Conservation (phyloP, 768 basidiomycete genomes). For the Tulasnella sp. region DNA sequence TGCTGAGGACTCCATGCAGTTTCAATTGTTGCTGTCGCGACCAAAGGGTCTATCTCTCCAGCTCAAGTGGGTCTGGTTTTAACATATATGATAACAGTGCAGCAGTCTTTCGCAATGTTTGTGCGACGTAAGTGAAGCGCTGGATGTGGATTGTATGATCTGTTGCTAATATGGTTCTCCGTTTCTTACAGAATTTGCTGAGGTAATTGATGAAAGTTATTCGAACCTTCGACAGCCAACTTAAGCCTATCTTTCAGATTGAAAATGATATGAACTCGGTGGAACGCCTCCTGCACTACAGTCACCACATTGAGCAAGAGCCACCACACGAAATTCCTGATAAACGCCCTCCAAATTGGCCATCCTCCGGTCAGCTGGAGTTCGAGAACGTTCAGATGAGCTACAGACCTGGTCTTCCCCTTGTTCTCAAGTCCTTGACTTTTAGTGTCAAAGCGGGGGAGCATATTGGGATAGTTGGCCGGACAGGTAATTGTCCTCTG, state of each 20-base stretch:
- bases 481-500: conserved; percentile 24
- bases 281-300: conserved; percentile 42
- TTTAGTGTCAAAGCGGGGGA: conserved; percentile 49
- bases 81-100: too few relatives aligned
- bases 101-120: too few relatives aligned
- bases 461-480: conserved; percentile 37
- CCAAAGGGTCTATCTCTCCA: conserved; percentile 44
- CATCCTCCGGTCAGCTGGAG: conserved; percentile 42
- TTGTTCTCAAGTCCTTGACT: conserved; percentile 46
- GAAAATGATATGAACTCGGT: too few relatives aligned
- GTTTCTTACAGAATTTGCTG: too few relatives aligned
- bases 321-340: conserved; percentile 47
- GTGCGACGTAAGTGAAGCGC: too few relatives aligned
- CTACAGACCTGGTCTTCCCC: conserved; percentile 51
- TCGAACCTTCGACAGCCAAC: neutral
- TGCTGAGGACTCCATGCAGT: too few relatives aligned
- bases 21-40: conserved; percentile 47
- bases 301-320: conserved; percentile 44
- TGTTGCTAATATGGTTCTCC: conserved; percentile 42
- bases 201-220: conserved; percentile 34
- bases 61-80: conserved; percentile 60
- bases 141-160: conserved; percentile 39
- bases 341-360: conserved; percentile 45
- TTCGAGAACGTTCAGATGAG: conserved; percentile 39
- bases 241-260: too few relatives aligned